Base-by-base conservation (phyloP, 345 rosid genomes). In the Gossypium sturtianum region DNA sequence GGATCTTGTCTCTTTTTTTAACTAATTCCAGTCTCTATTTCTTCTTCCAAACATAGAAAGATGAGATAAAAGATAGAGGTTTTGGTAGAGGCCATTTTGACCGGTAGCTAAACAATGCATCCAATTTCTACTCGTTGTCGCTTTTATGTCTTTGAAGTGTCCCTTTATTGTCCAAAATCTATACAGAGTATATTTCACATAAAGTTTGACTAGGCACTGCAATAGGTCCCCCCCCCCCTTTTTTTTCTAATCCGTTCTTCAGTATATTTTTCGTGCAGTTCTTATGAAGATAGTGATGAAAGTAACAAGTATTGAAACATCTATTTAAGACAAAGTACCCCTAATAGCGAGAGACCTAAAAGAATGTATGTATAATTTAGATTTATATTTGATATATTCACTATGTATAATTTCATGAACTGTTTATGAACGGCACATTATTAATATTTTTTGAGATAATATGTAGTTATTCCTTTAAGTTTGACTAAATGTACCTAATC, bases 161-260 rank as follows among this genome's bases (percentile, higher is more conserved):
- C 81, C 41, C 77, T 65, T 77, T 82, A 34, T 34, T 34, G 67
- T 76, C 76, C 82, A 76, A 75, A 66, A 73, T 73, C 73, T 27
- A 64, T 73, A 38, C 75, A 34, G 71, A 75, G 72, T 80, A 80
- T 75, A 76, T 80, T 74, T 57, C 19, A 22, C 52, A 70, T 67
- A 80, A 82, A 67, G 84, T 80, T 84, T 79, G 82, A 82, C 52
- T 2, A 48, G 4, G 52, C 52, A 48, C 2, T 48, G 12, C 16
- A 10, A 15, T 23, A 7, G 19, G 12, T 13, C 49, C 2, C 29
- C 29, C 34, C 29, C 29, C 13, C n/a, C 19, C 8, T 3, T 71
- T 4, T 56, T 4, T 29, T 38, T 6, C 4, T 47, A 54, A 38
- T 41, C 54, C 19, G 59, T 25, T 65, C n/a, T 5, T 59, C 44